A percentile compares a stretch with the other conserved stretches of the same genome.
phyloP scores from a whole-genome alignment of 1,284 basidiomycete genomes.

The Apiotrichum gamsii region DNA sequence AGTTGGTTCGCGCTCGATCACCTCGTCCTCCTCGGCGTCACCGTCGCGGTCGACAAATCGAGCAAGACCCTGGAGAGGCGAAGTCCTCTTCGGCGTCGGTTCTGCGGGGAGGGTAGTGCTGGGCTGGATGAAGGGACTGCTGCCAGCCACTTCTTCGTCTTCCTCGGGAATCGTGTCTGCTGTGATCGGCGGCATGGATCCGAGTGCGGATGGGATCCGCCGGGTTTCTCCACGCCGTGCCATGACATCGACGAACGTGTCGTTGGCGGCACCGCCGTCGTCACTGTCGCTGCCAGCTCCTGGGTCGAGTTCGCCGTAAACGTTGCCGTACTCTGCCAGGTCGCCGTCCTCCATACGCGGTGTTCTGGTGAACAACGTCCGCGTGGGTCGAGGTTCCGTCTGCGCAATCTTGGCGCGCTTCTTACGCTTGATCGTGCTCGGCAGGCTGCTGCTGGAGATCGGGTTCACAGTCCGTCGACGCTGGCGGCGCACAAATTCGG shows the following conservation, averaged over 20 bases:
- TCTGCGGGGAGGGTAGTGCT: neutral
- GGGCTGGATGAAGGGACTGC: neutral
- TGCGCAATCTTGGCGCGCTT: neutral
- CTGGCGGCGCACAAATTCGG: neutral
- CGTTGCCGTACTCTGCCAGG: neutral
- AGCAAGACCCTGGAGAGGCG: neutral
- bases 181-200: neutral
- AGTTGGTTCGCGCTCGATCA: neutral
- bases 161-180: neutral
- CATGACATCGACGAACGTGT: slow-evolving; percentile 8
- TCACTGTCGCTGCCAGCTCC: neutral
- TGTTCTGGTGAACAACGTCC: neutral
- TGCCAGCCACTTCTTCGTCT: neutral
- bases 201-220: neutral
- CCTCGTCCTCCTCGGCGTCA: neutral
- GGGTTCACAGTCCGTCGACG: neutral
- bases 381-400: neutral
- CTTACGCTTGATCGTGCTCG: neutral
- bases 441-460: neutral
- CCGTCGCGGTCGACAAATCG: neutral
- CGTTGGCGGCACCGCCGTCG: slow-evolving; percentile 8
- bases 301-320: neutral
- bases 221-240: neutral
- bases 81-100: neutral
- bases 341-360: neutral